A percentile compares a stretch with the other conserved stretches of the same genome.
Evolutionary conservation across 1,284 basidiomycete species (phyloP).

Genomic region (Trichosporon sp.): DNA sequence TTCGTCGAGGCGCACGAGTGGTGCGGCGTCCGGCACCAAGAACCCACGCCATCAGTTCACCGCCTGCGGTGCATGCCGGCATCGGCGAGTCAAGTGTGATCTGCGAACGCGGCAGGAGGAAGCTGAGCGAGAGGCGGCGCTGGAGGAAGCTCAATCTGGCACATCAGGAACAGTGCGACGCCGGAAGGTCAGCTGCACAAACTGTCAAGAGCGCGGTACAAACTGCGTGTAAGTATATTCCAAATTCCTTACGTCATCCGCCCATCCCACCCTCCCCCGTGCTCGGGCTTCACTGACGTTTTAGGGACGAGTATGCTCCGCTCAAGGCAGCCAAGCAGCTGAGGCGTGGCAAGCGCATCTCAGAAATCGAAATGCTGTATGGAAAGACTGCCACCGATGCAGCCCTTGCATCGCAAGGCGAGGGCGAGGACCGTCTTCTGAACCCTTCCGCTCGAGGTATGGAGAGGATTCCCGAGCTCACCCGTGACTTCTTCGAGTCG

Average conservation of each 20-base stretch:
- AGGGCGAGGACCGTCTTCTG: constrained; percentile 15
- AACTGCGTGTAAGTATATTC: constrained; percentile 68
- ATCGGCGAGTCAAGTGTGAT: constrained; percentile 59
- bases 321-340: constrained; percentile 80
- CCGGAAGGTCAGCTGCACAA: constrained; percentile 60
- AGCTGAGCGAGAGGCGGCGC: constrained; percentile 18
- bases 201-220: constrained; percentile 75
- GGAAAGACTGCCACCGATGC: constrained; percentile 36
- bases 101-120: constrained; percentile 44
- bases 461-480: constrained; percentile 55
- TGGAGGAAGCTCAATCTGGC: constrained; percentile 12
- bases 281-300: constrained; percentile 4
- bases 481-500: constrained; percentile 71
- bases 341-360: constrained; percentile 72
- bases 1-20: not conserved
- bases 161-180: constrained; percentile 3
- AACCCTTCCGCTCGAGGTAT: constrained; percentile 21
- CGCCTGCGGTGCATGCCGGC: constrained; percentile 83
- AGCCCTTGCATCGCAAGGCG: constrained; percentile 29
- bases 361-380: constrained; percentile 62
- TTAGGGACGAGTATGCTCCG: constrained; percentile 75
- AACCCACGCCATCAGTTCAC: constrained; percentile 73
- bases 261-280: not conserved
- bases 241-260: not conserved
- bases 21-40: constrained; percentile 47